A percentile compares a stretch with the other conserved stretches of the same genome.
These are phyloP conservation scores for Septoria linicola DNA, from an alignment of 2,329 filamentous ascomycete species.

Conservation along the genomic window DNA sequence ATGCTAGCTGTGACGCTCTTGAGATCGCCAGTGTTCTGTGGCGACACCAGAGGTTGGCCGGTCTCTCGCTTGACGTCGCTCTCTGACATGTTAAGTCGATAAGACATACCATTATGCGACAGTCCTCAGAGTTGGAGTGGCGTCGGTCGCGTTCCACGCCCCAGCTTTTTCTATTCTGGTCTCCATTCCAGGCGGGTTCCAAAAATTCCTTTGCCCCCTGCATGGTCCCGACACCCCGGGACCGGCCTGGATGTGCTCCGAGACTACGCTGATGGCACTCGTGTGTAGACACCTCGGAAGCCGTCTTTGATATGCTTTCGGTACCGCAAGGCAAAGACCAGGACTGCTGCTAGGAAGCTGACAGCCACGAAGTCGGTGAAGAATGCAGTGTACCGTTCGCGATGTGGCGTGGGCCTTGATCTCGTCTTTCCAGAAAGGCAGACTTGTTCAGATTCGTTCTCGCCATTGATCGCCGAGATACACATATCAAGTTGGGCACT, in stretches of 20 bases:
- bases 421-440: neutral
- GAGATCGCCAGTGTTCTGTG: neutral
- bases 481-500: constrained; percentile 7
- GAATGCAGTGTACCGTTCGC: neutral
- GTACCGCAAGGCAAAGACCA: neutral
- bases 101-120: neutral
- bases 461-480: constrained; percentile 10
- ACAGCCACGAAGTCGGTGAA: neutral
- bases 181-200: too few relatives aligned
- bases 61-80: too few relatives aligned
- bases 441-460: constrained; percentile 1
- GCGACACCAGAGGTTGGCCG: neutral
- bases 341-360: neutral
- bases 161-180: neutral
- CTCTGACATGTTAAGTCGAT: neutral
- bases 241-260: neutral
- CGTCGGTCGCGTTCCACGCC: neutral
- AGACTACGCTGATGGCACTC: neutral
- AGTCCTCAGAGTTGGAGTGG: too few relatives aligned
- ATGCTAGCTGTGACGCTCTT: neutral
- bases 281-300: neutral
- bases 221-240: too few relatives aligned
- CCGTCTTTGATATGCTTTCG: neutral
- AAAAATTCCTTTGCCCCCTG: too few relatives aligned
- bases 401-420: neutral